Conservation (phyloP, 1,284 basidiomycete genomes). For the Filobasidium uniguttulatum region DNA sequence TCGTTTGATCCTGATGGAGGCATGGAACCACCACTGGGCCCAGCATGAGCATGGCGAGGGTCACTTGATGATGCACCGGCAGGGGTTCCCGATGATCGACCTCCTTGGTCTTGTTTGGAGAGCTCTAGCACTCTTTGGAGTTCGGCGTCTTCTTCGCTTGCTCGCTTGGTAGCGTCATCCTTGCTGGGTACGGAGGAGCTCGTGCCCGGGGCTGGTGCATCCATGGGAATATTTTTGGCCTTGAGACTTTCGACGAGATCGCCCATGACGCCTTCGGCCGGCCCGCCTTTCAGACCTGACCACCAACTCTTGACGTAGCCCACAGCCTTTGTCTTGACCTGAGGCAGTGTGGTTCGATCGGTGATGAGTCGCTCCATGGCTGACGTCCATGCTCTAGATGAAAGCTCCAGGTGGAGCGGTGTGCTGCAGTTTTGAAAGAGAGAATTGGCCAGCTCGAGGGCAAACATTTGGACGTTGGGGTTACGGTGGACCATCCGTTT, state of each 20-base stretch:
- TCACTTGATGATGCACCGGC: constrained; percentile 18
- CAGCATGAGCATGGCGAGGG: too few species aligned
- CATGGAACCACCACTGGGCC: constrained; percentile 31
- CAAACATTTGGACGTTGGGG: constrained; percentile 91
- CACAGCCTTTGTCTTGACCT: constrained; percentile 66
- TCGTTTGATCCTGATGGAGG: background rate
- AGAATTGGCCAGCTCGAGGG: constrained; percentile 69
- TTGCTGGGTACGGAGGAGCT: background rate
- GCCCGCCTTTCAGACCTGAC: constrained; percentile 62
- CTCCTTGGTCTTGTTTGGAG: constrained; percentile 75
- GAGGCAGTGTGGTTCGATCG: constrained; percentile 80
- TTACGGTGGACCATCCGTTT: constrained; percentile 88
- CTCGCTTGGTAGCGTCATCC: constrained; percentile 4
- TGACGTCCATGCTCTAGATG: constrained; percentile 77
- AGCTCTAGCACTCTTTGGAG: constrained; percentile 78
- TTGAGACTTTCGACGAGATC: constrained; percentile 74
- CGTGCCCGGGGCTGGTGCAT: constrained; percentile 37
- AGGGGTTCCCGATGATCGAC: constrained; percentile 39
- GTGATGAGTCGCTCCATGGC: constrained; percentile 70
- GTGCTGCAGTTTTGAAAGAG: constrained; percentile 83
- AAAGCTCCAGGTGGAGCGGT: constrained; percentile 71
- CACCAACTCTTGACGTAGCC: constrained; percentile 71
- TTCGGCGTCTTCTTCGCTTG: constrained; percentile 66
- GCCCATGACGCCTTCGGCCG: constrained; percentile 75
- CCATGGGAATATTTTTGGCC: constrained; percentile 52